Evolutionary conservation across 2,329 filamentous ascomycete genomes (phyloP), one percentile per base, ranked within the genome.

Genomic region (Colletotrichum musae): DNA sequence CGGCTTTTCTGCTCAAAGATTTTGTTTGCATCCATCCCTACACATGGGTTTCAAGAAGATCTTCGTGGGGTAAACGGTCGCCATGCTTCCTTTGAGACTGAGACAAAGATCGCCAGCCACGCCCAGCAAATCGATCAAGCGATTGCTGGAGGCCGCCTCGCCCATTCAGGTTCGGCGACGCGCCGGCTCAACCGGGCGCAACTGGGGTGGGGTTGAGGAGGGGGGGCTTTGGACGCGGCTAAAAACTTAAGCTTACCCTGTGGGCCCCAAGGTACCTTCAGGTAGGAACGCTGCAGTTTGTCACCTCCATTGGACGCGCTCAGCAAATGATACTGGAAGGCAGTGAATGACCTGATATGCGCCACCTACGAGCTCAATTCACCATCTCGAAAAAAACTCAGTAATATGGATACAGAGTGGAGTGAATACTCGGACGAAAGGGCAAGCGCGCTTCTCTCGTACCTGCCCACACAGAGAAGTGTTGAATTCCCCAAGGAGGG

Each of bases 231-330:
- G 32, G 62, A 32, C 32, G 62, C 66, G 50, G 66, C 66, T 69
- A 69, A 59, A 53, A 36, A 39, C n/a, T 69, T 66, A 60, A 69
- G 66, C 66, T 69, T 66, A 69, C 66, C 56, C 28, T 41, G 62
- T 69, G 66, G 66, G 62, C 66, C 66, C 21, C n/a, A 10, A 36
- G 32, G 32, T 36, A 36, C 28, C 28, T 32, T 7, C 3, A 12
- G 32, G 32, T 36, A 36, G 32, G 32, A 9, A 36, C 32, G 32
- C 32, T 10, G 32, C 32, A 36, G 32, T 7, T 36, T 36, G 32
- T 36, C 7, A 36, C 32, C 21, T 24, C 21, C 21, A 24, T 24
- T 24, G 21, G 21, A 24, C 21, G 32, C 9, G 32, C 9, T 10
- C 32, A 36, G 32, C 32, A 36, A 7, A 6, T 6, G 10, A 36